phyloP scores from a whole-genome alignment of 306 rosid species.

The Sophora flavescens region DNA sequence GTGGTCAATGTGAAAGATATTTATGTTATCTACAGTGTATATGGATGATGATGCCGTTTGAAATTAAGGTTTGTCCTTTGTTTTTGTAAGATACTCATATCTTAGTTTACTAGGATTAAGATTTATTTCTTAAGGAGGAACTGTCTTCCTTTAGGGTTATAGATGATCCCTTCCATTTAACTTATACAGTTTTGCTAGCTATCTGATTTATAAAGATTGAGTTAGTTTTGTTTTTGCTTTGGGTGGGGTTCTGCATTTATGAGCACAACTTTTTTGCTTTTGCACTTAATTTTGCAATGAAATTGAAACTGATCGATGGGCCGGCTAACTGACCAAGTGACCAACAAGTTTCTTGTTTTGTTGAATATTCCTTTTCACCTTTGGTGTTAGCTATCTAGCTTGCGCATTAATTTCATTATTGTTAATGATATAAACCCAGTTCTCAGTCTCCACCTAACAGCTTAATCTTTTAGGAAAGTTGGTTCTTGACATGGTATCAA shows the following conservation, averaged over 20 bases:
- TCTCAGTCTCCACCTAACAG: not conserved
- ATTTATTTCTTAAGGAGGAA: not conserved
- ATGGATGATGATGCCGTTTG: not conserved
- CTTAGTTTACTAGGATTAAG: slow-evolving; percentile 2
- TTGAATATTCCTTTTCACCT: not conserved
- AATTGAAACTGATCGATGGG: not conserved
- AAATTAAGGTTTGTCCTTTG: slow-evolving; percentile 1
- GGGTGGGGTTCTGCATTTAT: not conserved
- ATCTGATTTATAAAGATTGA: slow-evolving; percentile 1
- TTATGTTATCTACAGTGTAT: not conserved
- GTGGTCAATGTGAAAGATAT: slow-evolving; percentile 7
- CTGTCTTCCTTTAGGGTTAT: not conserved
- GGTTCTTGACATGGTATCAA: not conserved
- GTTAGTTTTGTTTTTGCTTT: not conserved
- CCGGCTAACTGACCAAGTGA: not conserved
- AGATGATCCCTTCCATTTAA: not conserved
- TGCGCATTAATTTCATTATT: not conserved
- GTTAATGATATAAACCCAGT: not conserved
- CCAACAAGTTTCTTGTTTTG: not conserved
- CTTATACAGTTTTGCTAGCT: not conserved
- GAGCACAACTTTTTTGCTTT: not conserved
- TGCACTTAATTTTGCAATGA: not conserved
- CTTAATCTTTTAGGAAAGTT: not conserved
- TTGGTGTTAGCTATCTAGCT: not conserved
- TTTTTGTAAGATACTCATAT: not conserved